Percentiles rank a stretch among this genome's conserved stretches.
phyloP scores from a whole-genome alignment of 139 green algal species.

The Gonium pectorale region DNA sequence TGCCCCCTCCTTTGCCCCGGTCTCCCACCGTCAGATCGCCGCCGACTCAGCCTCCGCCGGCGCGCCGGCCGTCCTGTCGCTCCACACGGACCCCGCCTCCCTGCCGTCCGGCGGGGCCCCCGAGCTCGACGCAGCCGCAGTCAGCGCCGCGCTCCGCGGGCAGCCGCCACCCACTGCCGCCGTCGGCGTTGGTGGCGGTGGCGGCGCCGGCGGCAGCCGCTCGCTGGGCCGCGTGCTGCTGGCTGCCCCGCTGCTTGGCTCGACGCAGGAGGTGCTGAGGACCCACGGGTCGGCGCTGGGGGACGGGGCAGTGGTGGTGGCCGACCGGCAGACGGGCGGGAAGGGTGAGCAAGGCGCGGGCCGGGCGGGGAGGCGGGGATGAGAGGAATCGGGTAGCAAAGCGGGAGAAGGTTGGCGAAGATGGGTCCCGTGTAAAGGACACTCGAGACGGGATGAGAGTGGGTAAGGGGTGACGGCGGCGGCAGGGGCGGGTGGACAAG shows the following conservation, averaged over 20 bases:
- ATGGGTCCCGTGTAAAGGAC: too few species aligned
- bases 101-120: neutral
- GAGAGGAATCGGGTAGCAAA: too few species aligned
- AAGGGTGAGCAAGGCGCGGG: constrained; percentile 64
- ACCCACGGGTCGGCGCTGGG: constrained; percentile 55
- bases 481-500: too few species aligned
- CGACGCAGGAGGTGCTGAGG: constrained; percentile 77
- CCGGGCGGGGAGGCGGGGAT: neutral
- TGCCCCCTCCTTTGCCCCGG: neutral
- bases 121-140: neutral
- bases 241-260: constrained; percentile 50
- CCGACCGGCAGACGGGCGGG: constrained; percentile 77
- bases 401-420: too few species aligned
- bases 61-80: neutral
- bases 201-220: neutral
- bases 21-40: neutral
- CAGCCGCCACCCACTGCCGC: too few species aligned
- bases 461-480: too few species aligned
- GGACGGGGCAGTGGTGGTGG: constrained; percentile 73
- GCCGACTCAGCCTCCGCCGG: neutral
- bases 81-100: neutral
- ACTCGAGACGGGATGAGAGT: too few species aligned
- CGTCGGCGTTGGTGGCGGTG: neutral
- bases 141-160: too few species aligned
- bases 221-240: constrained; percentile 67